Evolutionary conservation across 2,329 filamentous ascomycete species (phyloP), one percentile per base, ranked within the genome.

Genomic region (Epichloe scottii): DNA sequence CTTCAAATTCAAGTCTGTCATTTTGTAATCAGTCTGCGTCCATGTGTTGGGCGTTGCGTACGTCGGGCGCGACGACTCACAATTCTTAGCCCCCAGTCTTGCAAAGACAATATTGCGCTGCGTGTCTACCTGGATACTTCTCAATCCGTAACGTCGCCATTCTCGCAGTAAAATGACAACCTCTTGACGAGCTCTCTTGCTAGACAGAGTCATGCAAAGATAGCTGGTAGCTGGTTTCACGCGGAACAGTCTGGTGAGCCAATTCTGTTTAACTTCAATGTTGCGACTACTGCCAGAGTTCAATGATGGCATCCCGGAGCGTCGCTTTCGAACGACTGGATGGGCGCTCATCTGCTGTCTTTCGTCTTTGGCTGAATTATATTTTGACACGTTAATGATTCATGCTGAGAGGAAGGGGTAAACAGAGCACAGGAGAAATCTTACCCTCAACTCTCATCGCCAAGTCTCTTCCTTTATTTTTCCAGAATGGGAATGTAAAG

Each of bases 161-260:
- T 89, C 85, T 39, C 81, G 81, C 46, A 96, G 74, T 30, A 94
- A 71, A 47, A 79, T 78, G 23, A 84, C 77, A 19, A 95, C 75
- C 61, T 95, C 89, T 61, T 87, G 85, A 42, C 89, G 81, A 42
- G 85, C 85, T 53, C 82, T 75, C 58, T 85, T 84, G 5, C 69
- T 64, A 30, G 84, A 80, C 23, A 89, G 75, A 3, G 76, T 76
- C 64, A 96, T 83, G 64, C 89, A 93, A 15, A 96, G 68, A 30
- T 87, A 77, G 56, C 81, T 80, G 15, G 74, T 84, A 0, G 84
- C 87, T 1, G 91, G 91, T 64, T 93, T 95, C 62, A 96, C 84
- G 51, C 89, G 82, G 71, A 97, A 88, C 44, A 97, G 80, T 15
- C 88, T 85, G 33, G 88, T 85, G 49, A 97, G 78, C 90, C 91